Base-by-base conservation (phyloP, 192 early-diverging fungal genomes). In the Coemansia sp. region DNA sequence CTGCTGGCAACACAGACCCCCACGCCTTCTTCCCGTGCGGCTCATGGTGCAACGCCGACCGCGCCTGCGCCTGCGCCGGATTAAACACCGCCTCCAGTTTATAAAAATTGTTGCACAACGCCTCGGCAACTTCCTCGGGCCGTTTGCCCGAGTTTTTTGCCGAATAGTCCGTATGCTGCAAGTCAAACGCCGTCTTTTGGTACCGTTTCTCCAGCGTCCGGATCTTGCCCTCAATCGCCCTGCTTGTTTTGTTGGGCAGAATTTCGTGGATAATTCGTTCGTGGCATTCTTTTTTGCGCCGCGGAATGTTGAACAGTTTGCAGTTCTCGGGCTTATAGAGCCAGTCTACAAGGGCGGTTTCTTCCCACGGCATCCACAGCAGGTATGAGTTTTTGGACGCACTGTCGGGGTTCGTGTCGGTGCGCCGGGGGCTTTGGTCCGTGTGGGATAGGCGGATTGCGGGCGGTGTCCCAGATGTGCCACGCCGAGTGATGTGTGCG, bases 301-400 rank as follows among this genome's bases (percentile, higher is more conserved):
- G 64, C 32, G 78, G 78, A 45, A 65, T 67, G 55, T 80, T 74
- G 43, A 80, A 80, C 50, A 80, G 64, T 54, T 68, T 71, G 59
- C 78, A 65, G 65, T 80, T 80, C 7, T 20, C 62, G 2, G 78
- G 78, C 61, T 74, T 72, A 37, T 58, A 71, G 26, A 80, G 78
- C 78, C 78, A 80, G 68, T 70, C 73, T 4, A 71, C 58, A 29
- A 80, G 66, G 9, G 68, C 64, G 3, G 57, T 62, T 55, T 80
- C 78, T 45, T 80, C 78, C 78, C 78, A 80, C 1, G 78, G 78
- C 50, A 74, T 61, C 78, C 78, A 80, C 19, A 80, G 68, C 47
- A 53, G 22, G 54, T 80, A 80, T 41, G 13, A 54, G 45, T 61
- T 70, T 29, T 73, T 73, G 8, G 65, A 43, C 47, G 65, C 11